A percentile compares a stretch with the other conserved stretches of the same genome.
phyloP scores from a whole-genome alignment of 2,329 filamentous ascomycete species.

The Anthostomella pinea region DNA sequence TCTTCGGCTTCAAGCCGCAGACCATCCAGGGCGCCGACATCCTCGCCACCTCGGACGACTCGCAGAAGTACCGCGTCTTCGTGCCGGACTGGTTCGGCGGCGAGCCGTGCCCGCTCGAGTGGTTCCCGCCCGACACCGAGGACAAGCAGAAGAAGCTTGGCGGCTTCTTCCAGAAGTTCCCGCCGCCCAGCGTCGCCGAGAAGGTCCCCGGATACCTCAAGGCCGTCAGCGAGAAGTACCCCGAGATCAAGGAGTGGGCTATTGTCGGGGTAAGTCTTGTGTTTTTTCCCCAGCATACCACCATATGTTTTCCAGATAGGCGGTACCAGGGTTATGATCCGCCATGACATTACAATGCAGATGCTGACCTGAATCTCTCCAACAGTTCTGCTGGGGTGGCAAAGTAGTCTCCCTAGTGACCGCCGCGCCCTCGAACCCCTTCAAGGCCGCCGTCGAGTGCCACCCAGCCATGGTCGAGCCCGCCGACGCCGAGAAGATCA shows the following conservation, averaged over 20 bases:
- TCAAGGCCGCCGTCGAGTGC: slow-evolving; percentile 49
- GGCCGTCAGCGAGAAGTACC: slow-evolving; percentile 50
- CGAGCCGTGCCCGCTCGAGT: slow-evolving; percentile 55
- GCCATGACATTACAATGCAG: too few relatives aligned
- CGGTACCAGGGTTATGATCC: too few relatives aligned
- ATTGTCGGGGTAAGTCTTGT: slow-evolving; percentile 52
- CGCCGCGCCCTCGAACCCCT: slow-evolving; percentile 51
- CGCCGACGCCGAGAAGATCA: slow-evolving; percentile 57
- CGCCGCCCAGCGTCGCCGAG: slow-evolving; percentile 45
- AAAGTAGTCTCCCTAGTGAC: slow-evolving; percentile 58
- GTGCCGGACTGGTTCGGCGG: slow-evolving; percentile 92
- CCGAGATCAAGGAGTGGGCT: slow-evolving; percentile 57
- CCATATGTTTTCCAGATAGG: too few relatives aligned
- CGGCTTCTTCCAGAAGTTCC: slow-evolving; percentile 54
- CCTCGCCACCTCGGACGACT: slow-evolving; percentile 52
- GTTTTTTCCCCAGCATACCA: not conserved
- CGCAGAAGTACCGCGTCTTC: slow-evolving; percentile 75
- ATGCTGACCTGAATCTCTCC: too few relatives aligned
- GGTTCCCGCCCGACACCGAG: slow-evolving; percentile 61
- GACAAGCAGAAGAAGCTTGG: slow-evolving; percentile 61
- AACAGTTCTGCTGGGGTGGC: slow-evolving; percentile 67
- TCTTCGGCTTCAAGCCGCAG: slow-evolving; percentile 71
- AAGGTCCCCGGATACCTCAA: slow-evolving; percentile 55
- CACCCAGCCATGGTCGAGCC: slow-evolving; percentile 66
- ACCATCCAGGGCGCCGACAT: slow-evolving; percentile 70